Percentiles rank a stretch among this genome's conserved stretches.
Conservation (phyloP, 805 yeast species). For the Candida insectalens region DNA sequence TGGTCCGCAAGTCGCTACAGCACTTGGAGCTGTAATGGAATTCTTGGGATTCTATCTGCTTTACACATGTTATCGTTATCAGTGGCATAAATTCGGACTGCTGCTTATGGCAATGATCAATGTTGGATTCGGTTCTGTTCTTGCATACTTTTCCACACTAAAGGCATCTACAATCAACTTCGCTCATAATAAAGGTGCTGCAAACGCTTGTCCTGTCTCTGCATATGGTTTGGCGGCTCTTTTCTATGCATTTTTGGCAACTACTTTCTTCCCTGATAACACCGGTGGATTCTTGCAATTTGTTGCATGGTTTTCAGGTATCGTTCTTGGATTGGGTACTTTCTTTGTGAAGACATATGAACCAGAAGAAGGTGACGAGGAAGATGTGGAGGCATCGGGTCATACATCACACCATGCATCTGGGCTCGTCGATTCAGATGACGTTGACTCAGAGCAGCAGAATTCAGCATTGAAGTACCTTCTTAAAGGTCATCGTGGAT, state of each 20-base stretch:
- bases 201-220: slow-evolving; percentile 60
- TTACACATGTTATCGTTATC: slow-evolving; percentile 33
- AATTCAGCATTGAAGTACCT: slow-evolving; percentile 15
- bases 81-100: slow-evolving; percentile 28
- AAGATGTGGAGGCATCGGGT: slow-evolving; percentile 3
- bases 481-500: slow-evolving; percentile 26
- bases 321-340: slow-evolving; percentile 32
- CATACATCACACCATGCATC: neutral
- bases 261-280: slow-evolving; percentile 39
- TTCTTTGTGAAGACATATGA: slow-evolving; percentile 31
- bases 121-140: slow-evolving; percentile 58
- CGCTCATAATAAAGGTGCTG: slow-evolving; percentile 61
- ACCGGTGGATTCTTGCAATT: slow-evolving; percentile 48
- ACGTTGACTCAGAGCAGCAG: slow-evolving; percentile 9
- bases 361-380: slow-evolving; percentile 14
- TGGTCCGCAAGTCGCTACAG: slow-evolving; percentile 46
- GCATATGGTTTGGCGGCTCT: slow-evolving; percentile 67
- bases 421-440: slow-evolving; percentile 1
- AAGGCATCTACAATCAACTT: slow-evolving; percentile 55
- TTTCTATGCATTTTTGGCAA: slow-evolving; percentile 48
- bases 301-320: slow-evolving; percentile 43
- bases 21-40: slow-evolving; percentile 46
- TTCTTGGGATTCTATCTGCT: slow-evolving; percentile 46
- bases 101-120: slow-evolving; percentile 40
- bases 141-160: slow-evolving; percentile 50